These are phyloP conservation scores for Kokia cookei DNA, from an alignment of 441 rosid genomes.

Conservation along the genomic window DNA sequence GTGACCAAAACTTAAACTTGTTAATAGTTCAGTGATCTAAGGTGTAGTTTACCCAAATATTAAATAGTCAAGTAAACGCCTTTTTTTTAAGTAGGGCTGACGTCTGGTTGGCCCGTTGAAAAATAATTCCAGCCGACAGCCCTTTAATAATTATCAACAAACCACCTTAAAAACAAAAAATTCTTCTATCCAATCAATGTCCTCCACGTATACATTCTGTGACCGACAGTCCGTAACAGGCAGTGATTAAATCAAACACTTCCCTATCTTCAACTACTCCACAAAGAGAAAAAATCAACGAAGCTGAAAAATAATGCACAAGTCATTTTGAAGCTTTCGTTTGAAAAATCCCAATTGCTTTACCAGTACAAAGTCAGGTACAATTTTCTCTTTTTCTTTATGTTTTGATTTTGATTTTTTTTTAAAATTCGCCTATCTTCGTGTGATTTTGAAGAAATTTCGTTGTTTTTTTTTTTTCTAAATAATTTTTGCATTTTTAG, in stretches of 20 bases:
- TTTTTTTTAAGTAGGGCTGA: not conserved
- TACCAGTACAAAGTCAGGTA: slow-evolving; percentile 22
- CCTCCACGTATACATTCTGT: slow-evolving; percentile 27
- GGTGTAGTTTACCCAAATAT: too few species aligned
- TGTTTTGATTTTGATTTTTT: not conserved
- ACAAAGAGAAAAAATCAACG: slow-evolving; percentile 7
- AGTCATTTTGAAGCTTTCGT: not conserved
- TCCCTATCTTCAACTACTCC: not conserved
- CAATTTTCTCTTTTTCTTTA: not conserved
- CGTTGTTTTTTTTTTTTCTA: not conserved
- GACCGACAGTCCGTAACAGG: slow-evolving; percentile 13
- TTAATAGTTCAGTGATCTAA: too few species aligned
- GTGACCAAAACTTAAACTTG: too few species aligned
- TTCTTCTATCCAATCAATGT: not conserved
- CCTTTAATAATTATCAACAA: not conserved
- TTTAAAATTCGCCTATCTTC: not conserved
- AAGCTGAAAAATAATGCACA: not conserved
- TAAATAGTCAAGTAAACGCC: not conserved
- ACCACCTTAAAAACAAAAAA: too few species aligned
- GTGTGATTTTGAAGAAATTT: not conserved
- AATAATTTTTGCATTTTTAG: not conserved
- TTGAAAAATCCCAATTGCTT: slow-evolving; percentile 16
- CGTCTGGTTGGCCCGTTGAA: not conserved
- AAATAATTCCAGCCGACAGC: not conserved
- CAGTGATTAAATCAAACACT: slow-evolving; percentile 10